phyloP scores from a whole-genome alignment of 2,329 filamentous ascomycete genomes.

The Sporothrix sp. region DNA sequence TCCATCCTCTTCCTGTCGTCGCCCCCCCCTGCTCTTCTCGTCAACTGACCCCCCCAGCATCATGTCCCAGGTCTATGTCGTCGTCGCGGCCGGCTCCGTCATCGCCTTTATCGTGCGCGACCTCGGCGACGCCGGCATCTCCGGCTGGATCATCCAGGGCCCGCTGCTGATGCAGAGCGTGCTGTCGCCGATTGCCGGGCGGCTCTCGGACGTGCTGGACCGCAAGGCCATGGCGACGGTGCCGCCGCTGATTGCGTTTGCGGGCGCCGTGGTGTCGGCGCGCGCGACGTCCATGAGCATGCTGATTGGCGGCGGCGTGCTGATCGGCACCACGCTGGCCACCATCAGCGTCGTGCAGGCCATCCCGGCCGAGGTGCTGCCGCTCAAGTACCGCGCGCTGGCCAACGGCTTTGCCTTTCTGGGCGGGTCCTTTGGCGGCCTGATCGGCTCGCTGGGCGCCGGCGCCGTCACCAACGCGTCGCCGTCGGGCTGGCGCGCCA shows the following conservation, averaged over 20 bases:
- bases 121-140: conserved; percentile 38
- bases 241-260: conserved; percentile 44
- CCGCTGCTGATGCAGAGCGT: conserved; percentile 49
- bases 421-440: conserved; percentile 40
- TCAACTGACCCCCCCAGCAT: conserved; percentile 25
- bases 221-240: conserved; percentile 43
- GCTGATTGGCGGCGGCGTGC: conserved; percentile 46
- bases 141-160: conserved; percentile 48
- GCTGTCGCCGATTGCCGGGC: conserved; percentile 44
- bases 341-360: conserved; percentile 47
- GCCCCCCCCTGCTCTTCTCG: neutral
- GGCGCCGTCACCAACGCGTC: conserved; percentile 41
- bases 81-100: conserved; percentile 44
- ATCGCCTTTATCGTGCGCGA: conserved; percentile 47
- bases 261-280: conserved; percentile 43
- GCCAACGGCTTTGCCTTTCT: conserved; percentile 44
- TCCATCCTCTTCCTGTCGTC: neutral
- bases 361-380: conserved; percentile 47
- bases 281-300: conserved; percentile 46
- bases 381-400: conserved; percentile 45
- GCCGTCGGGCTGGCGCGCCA: conserved; percentile 41
- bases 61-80: conserved; percentile 46
- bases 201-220: conserved; percentile 47
- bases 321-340: conserved; percentile 44
- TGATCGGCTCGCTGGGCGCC: conserved; percentile 39